Base-by-base conservation (phyloP, 371 early-diverging fungal genomes). In the Lichtheimia ornata region DNA sequence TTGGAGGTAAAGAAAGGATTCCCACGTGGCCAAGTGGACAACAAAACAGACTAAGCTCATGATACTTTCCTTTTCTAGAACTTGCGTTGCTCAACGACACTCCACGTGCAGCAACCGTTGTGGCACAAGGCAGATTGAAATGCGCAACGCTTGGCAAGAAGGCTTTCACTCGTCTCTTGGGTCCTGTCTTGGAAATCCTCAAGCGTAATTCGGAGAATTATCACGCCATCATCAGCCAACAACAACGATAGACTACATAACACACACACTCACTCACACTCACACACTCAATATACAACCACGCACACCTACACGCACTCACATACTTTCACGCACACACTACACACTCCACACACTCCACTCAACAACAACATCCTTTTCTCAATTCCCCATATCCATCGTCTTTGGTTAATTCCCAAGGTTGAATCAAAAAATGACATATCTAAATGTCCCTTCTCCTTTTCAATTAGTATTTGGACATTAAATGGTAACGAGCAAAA, bases 91-190 rank as follows among this genome's bases (percentile, higher is more conserved):
- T 97, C 35, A 93, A 88, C 49, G 89, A 97, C 69, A 86, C 89
- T 68, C 95, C 95, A n/a, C 85, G 97, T 60, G 88, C 87, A 55
- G 97, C 95, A 15, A 93, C 94, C 17, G 89, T 97, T 17, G 71
- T 77, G 17, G 93, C 97, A 20, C 84, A 85, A 56, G 93, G 95
- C 25, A 84, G 88, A 58, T 78, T 95, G 64, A 96, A 95, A 84
- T 91, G 93, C 66, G 97, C 94, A 1, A 90, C 92, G 14, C 76
- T 96, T 53, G 93, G 92, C 61, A 94, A 93, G 75, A 88, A 91
- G 69, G 93, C 96, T 5, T 97, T 97, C 71, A 90, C 90, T 50
- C 88, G 97, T 27, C 79, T 97, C 41, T 82, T 97, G 6, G 97
- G 97, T 3, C 96, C 96, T 5, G 88, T 94, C 41, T 86, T 91